A percentile compares a stretch with the other conserved stretches of the same genome.
Conservation (phyloP, 345 rosid species). For the Zanthoxylum bungeanum region DNA sequence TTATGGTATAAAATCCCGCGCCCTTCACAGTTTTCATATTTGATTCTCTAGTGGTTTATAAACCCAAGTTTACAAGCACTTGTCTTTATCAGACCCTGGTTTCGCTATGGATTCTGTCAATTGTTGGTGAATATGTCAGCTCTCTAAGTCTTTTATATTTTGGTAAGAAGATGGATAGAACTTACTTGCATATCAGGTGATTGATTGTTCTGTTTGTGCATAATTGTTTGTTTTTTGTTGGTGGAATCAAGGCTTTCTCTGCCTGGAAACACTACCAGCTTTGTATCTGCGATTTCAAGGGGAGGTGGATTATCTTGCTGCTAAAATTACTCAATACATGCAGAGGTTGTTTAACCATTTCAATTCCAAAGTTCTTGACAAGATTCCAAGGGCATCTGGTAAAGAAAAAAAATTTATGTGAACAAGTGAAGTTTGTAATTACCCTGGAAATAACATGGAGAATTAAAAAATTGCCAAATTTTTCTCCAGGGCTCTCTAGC, state of each 20-base stretch:
- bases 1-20: slow-evolving; percentile 31
- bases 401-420: slow-evolving; percentile 21
- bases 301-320: slow-evolving; percentile 34
- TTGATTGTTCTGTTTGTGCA: too few species aligned
- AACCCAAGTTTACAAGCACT: not conserved
- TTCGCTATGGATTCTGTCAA: slow-evolving; percentile 44
- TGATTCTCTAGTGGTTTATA: not conserved
- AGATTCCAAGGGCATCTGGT: slow-evolving; percentile 42
- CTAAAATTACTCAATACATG: slow-evolving; percentile 30
- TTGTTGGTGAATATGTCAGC: slow-evolving; percentile 37
- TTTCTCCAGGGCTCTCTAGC: not conserved
- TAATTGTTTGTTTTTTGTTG: not conserved
- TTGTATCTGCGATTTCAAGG: slow-evolving; percentile 38
- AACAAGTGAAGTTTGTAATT: not conserved
- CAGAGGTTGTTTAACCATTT: slow-evolving; percentile 31
- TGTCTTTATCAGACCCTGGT: slow-evolving; percentile 31
- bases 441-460: not conserved
- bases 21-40: not conserved
- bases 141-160: slow-evolving; percentile 41
- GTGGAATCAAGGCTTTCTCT: slow-evolving; percentile 34
- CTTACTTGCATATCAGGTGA: not conserved
- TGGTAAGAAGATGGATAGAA: slow-evolving; percentile 31
- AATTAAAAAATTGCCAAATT: not conserved
- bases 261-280: slow-evolving; percentile 41
- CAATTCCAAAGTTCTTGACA: slow-evolving; percentile 41